Conservation (phyloP, 768 basidiomycete species). For the Trichaptum fuscoviolaceum region DNA sequence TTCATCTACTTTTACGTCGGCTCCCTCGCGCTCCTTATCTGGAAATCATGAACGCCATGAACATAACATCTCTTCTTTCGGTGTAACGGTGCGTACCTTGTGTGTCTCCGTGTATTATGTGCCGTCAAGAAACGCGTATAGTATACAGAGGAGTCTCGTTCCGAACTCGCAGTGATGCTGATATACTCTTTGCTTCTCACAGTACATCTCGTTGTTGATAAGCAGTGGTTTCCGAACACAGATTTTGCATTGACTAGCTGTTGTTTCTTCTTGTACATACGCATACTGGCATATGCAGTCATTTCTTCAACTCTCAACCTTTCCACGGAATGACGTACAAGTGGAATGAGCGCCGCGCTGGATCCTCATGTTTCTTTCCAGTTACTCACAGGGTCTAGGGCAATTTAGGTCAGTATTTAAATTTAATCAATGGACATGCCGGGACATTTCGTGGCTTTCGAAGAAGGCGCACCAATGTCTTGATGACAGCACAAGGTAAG, state of each 20-base stretch:
- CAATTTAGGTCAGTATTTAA: no score
- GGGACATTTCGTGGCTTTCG: no score
- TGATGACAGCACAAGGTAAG: no score
- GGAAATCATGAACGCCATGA: conserved; percentile 67
- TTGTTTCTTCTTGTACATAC: not conserved
- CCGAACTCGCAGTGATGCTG: not conserved
- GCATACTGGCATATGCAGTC: not conserved
- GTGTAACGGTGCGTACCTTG: not conserved
- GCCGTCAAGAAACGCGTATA: no score
- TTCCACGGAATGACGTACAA: not conserved
- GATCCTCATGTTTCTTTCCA: no score
- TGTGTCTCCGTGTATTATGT: no score
- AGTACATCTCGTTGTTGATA: not conserved
- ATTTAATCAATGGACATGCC: no score
- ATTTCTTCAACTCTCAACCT: not conserved
- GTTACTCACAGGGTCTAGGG: no score
- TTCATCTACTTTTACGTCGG: conserved; percentile 99
- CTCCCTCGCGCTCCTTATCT: conserved; percentile 86
- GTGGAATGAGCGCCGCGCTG: not conserved
- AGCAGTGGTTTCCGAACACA: not conserved
- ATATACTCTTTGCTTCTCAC: not conserved
- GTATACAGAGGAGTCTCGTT: no score
- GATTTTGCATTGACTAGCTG: not conserved
- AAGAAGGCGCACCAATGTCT: no score
- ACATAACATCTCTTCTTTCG: not conserved